Conservation (phyloP, 805 yeast species). For the Metschnikowia dekortorum region DNA sequence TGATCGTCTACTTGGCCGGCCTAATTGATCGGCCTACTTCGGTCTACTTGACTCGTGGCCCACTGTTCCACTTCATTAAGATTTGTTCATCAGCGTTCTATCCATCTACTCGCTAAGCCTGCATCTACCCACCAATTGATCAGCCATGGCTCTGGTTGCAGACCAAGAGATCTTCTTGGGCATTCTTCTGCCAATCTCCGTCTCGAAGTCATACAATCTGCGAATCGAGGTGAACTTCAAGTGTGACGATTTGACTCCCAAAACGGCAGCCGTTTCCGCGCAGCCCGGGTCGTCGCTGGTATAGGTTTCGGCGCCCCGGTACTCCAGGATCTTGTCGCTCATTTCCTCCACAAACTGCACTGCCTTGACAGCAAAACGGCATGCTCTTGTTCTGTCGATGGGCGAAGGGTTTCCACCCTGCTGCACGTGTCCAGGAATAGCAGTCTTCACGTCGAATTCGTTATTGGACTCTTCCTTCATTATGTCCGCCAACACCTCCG, state of each 20-base stretch:
- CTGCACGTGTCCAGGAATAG: conserved; percentile 83
- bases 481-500: conserved; percentile 68
- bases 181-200: conserved; percentile 75
- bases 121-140: conserved; percentile 74
- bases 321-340: conserved; percentile 17
- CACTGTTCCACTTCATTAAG: too few species aligned
- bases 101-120: neutral
- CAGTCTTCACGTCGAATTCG: conserved; percentile 71
- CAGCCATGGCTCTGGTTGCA: conserved; percentile 68
- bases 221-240: conserved; percentile 70
- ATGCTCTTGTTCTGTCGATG: conserved; percentile 72
- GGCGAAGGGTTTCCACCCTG: conserved; percentile 79
- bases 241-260: conserved; percentile 79
- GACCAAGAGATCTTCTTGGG: conserved; percentile 88
- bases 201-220: conserved; percentile 79
- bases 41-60: too few species aligned
- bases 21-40: too few species aligned
- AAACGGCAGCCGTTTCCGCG: conserved; percentile 63
- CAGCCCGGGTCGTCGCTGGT: conserved; percentile 30
- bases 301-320: conserved; percentile 29
- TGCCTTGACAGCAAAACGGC: conserved; percentile 66
- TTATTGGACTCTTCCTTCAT: conserved; percentile 59
- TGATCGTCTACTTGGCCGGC: too few species aligned
- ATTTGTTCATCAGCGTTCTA: too few species aligned
- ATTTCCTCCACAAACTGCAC: conserved; percentile 60